Evolutionary conservation across 2,329 filamentous ascomycete genomes (phyloP), one percentile per base, ranked within the genome.

Genomic region (Aspergillus eucalypticola): DNA sequence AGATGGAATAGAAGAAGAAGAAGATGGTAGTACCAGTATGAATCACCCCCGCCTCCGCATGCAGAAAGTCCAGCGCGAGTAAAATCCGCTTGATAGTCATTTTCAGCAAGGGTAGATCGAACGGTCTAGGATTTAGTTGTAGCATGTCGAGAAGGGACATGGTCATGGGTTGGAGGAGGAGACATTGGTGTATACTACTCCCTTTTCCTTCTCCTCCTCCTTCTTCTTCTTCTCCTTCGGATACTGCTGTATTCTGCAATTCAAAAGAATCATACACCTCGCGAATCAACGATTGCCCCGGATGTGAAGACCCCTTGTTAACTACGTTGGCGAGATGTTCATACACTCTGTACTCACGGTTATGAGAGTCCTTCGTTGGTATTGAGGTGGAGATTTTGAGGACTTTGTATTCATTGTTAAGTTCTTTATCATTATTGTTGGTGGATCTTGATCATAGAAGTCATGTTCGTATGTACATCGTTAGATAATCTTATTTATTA

Each of bases 61-160:
- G 76, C 2, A 77, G 60, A 44, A 76, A 78, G 21, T 76, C 71
- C 41, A 78, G 67, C 2, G 70, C 73, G 19, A 71, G 58, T n/a
- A 76, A 66, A 15, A 76, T 61, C 54, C 73, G 67, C 3, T 64
- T 60, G 0, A 75, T 23, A 0, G 72, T 70, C 15, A 70, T 67
- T 55, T 70, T 76, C 0, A 76, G 71, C 13, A 76, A 54, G 4
- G 60, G 57, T 10, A 64, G 50, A 68, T 19, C 42, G 71, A 54
- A 75, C 55, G 53, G 63, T n/a, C 39, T 69, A 58, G 66, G 52
- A 42, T 67, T 69, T n/a, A 66, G 8, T 53, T 55, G 42, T 61
- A 67, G 66, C 64, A 76, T 73, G 5, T 78, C 75, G 5, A 72
- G 67, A 2, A 71, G 64, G 1, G 62, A 71, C 66, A 69, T 70